Base-by-base conservation (phyloP, 2,329 filamentous ascomycete species). In the Phoma sp. region DNA sequence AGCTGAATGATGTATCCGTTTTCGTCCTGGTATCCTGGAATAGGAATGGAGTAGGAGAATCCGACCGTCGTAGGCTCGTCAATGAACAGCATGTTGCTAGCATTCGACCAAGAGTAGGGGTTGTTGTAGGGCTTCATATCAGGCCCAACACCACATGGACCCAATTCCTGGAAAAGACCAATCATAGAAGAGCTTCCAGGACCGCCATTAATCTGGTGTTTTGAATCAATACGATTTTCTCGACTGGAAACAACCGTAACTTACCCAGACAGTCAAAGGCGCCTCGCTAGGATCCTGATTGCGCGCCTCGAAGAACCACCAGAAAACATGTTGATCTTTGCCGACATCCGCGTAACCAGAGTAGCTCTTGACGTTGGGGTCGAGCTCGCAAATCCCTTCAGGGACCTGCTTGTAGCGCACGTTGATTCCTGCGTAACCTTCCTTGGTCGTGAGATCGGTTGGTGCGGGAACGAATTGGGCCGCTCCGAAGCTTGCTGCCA, bases 21-120 rank as follows among this genome's bases (percentile, higher is more conserved):
- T 2, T 63, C 40, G 37, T 77, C 69, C n/a, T 54, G 62, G 55
- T 78, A 80, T 2, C 60, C 78, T 18, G 77, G 74, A 6, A 79
- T 70, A 0, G 78, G 74, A 10, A 74, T 68, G 4, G 77, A 76
- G 66, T 86, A 87, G 9, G 81, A 84, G 62, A 86, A 82, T 0
- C 85, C 85, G 4, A 84, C 81, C 41, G 83, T 80, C 8, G 79
- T 81, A 7, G 84, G 88, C 69, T 90, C 83, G 62, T 90, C 87
- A 61, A 90, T 83, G 71, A 88, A 90, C 13, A 90, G 81, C 80
- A 89, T 83, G 60, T 89, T 89, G 58, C 81, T 82, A 23, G 83
- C 79, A 60, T 84, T 83, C 56, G 84, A 86, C 83, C 85, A 88
- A 1, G 84, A 84, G 73, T 82, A 85, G 0, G 83, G 82, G 60